Evolutionary conservation across 2,329 filamentous ascomycete species (phyloP).

Genomic region (Cadophora sp.): DNA sequence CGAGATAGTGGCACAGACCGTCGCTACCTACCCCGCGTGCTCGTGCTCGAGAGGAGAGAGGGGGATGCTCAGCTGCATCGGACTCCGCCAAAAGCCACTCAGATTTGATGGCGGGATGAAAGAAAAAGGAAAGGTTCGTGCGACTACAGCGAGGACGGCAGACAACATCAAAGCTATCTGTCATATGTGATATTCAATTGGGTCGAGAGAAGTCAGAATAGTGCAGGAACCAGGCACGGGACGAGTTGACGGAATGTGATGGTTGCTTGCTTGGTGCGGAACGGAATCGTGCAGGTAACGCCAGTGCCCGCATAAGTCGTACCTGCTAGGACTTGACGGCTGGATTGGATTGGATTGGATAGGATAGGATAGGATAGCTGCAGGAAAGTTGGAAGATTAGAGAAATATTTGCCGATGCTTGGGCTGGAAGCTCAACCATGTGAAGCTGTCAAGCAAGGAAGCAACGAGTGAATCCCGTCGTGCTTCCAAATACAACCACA

Average conservation of each 20-base stretch:
- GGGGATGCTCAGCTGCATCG: neutral
- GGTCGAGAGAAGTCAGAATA: neutral
- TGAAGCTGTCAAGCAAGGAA: slow-evolving; percentile 11
- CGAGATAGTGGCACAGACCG: slow-evolving; percentile 16
- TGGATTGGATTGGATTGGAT: too few relatives aligned
- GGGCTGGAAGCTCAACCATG: neutral
- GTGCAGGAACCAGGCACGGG: slow-evolving; percentile 11
- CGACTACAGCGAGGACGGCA: slow-evolving; percentile 7
- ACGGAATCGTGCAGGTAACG: slow-evolving; percentile 9
- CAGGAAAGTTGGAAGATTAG: neutral
- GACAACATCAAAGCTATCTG: neutral
- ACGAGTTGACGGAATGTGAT: neutral
- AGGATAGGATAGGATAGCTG: neutral
- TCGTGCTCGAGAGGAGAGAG: neutral
- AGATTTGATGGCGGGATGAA: neutral
- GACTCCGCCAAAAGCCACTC: slow-evolving; percentile 1
- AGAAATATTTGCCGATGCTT: slow-evolving; percentile 1
- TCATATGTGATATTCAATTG: neutral
- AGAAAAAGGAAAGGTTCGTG: slow-evolving; percentile 15
- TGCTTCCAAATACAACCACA: neutral
- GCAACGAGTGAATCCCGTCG: neutral
- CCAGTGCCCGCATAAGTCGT: neutral
- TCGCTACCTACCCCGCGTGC: neutral
- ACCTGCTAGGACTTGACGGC: neutral
- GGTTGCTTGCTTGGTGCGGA: neutral